Evolutionary conservation across 2,329 filamentous ascomycete species (phyloP), one percentile per base, ranked within the genome.

Genomic region (Chrysosphaeria jannelii): DNA sequence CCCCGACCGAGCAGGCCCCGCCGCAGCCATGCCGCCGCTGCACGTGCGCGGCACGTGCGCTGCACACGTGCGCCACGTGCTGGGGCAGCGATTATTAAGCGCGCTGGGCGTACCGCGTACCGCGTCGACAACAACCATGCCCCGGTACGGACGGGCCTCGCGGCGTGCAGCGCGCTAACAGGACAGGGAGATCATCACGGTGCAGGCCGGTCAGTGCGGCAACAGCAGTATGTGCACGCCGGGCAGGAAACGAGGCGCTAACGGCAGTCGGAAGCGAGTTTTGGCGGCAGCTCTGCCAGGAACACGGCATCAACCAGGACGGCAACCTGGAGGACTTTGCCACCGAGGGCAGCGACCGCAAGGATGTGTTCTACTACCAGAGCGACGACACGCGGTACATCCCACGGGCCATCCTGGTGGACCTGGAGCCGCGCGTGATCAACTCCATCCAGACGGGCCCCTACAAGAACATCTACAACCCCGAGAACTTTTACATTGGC

Each of bases 351-450:
- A 79, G 81, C 34, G 85, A 97, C 48, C 69, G 85, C 36, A 97
- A 97, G 45, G 85, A 97, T 47, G 85, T 97, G 30, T 93, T 93
- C 50, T 93, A 90, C 58, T 97, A 93, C 51, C 81, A 88, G 56
- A 93, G 79, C 40, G 85, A 97, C 52, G 85, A 97, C 42, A 97
- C 85, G 28, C 63, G 85, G 49, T 97, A 97, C 46, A 93, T 97
- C 34, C 85, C 85, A 8, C 64, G 85, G 40, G 81, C 85, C 22
- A 93, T 97, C 36, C 53, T 97, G 24, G 70, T 97, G 31, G 85
- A 97, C 42, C 53, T 97, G 19, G 85, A 97, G 46, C 85, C 85
- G 13, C 61, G 85, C 32, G 70, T 93, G 31, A 71, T 97, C 39
- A 72, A 93, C 40, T 53, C 65, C 30, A 97, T 97, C 35, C 81